Evolutionary conservation across 768 basidiomycete species (phyloP).

Genomic region (Phaeotremella fagi): DNA sequence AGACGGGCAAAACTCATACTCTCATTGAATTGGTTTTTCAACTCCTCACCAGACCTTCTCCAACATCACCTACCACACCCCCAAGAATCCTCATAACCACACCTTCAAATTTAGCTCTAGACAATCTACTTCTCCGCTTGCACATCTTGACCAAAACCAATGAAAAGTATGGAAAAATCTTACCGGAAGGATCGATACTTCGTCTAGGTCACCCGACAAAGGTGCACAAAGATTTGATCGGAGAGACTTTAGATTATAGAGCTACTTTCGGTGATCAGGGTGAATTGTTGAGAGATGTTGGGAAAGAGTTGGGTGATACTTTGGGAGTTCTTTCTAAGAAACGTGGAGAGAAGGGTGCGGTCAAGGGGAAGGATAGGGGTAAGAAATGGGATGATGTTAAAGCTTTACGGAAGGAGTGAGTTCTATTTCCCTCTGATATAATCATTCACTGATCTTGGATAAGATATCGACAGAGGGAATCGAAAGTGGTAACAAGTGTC

Average conservation of each 20-base stretch:
- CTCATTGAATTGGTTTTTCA: conserved; percentile 90
- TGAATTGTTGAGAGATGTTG: conserved; percentile 79
- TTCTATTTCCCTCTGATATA: conserved; percentile 3
- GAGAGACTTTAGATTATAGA: conserved; percentile 50
- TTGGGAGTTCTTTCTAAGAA: conserved; percentile 65
- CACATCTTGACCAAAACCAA: conserved; percentile 16
- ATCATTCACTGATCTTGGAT: background rate
- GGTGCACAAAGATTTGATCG: conserved; percentile 60
- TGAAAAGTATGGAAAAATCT: conserved; percentile 33
- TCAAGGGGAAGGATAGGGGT: conserved; percentile 63
- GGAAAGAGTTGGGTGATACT: conserved; percentile 70
- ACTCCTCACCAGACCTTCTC: conserved; percentile 26
- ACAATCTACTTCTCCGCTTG: conserved; percentile 88
- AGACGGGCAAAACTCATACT: conserved; percentile 94
- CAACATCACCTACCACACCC: conserved; percentile 8
- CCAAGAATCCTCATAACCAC: conserved; percentile 38
- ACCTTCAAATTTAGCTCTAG: conserved; percentile 62
- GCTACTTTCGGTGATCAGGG: conserved; percentile 55
- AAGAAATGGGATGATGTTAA: conserved; percentile 47
- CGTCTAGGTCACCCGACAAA: conserved; percentile 95
- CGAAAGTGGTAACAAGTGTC: conserved; percentile 74
- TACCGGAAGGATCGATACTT: conserved; percentile 55
- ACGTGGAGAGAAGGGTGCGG: conserved; percentile 48
- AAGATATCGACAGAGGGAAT: conserved; percentile 85
- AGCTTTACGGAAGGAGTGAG: conserved; percentile 78